Evolutionary conservation across 768 basidiomycete species (phyloP).

Genomic region (Tricholoma hemisulphureum): DNA sequence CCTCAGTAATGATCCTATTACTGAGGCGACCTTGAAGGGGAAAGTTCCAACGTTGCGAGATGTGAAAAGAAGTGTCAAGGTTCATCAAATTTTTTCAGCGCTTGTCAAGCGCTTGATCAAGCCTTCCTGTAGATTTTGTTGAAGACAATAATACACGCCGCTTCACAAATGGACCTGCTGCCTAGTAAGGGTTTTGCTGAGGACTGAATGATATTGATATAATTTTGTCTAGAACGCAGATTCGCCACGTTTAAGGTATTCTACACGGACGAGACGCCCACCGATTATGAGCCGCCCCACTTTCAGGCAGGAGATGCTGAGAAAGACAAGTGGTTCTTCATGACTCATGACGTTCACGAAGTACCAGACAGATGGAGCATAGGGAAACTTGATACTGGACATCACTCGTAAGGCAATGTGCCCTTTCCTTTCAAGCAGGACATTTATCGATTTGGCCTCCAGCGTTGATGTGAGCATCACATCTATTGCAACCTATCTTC

Average conservation of each 20-base stretch:
- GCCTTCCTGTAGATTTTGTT: constrained; percentile 56
- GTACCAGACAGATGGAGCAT: constrained; percentile 71
- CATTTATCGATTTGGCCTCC: not conserved
- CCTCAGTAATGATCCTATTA: constrained; percentile 51
- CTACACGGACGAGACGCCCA: constrained; percentile 76
- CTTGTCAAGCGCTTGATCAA: not conserved
- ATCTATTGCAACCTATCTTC: constrained; percentile 73
- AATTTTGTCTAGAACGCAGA: constrained; percentile 54
- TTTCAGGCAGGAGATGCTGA: constrained; percentile 71
- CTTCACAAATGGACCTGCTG: constrained; percentile 73
- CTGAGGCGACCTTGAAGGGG: constrained; percentile 57
- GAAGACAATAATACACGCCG: constrained; percentile 76
- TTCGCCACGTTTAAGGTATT: constrained; percentile 89
- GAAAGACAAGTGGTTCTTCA: constrained; percentile 78
- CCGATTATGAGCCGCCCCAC: constrained; percentile 81
- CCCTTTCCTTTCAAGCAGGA: not conserved
- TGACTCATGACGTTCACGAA: constrained; percentile 72
- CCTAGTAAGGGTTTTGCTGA: constrained; percentile 53
- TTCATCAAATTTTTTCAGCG: constrained; percentile 19
- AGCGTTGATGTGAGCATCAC: constrained; percentile 72
- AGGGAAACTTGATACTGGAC: constrained; percentile 66
- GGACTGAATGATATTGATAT: not conserved
- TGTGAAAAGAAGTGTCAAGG: constrained; percentile 82
- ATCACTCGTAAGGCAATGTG: constrained; percentile 57
- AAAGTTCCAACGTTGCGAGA: constrained; percentile 72